Evolutionary conservation across 805 yeast genomes (phyloP).

Genomic region (Saturnispora kantuleensis): DNA sequence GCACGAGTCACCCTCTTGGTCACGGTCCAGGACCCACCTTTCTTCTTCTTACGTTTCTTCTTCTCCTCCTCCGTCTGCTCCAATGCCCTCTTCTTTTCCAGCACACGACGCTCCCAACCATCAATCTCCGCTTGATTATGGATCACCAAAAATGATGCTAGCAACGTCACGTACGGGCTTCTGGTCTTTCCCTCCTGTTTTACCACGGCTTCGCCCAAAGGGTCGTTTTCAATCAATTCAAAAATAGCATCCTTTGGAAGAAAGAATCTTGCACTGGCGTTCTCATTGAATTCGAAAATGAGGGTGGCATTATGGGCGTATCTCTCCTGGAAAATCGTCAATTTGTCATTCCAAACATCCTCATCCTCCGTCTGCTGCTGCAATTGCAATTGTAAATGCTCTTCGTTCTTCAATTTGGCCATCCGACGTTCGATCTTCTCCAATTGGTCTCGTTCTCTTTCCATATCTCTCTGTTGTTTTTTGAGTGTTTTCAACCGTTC

Average conservation of each 20-base stretch:
- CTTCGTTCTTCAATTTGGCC: constrained; percentile 12
- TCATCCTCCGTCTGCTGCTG: constrained; percentile 6
- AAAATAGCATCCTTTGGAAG: constrained; percentile 70
- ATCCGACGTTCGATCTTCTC: constrained; percentile 17
- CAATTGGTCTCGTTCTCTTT: constrained; percentile 16
- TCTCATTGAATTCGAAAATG: constrained; percentile 78
- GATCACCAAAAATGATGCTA: constrained; percentile 39
- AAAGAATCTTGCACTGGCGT: constrained; percentile 60
- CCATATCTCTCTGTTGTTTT: constrained; percentile 15
- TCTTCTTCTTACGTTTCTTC: constrained; percentile 14
- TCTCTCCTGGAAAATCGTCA: constrained; percentile 71
- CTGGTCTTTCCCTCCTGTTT: constrained; percentile 9
- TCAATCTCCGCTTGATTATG: constrained; percentile 43
- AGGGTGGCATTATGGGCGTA: constrained; percentile 61
- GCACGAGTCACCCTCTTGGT: constrained; percentile 22
- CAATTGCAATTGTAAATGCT: no score
- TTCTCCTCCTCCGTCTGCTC: constrained; percentile 19
- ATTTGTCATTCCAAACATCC: constrained; percentile 39
- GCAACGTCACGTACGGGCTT: constrained; percentile 29
- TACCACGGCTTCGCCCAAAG: constrained; percentile 14
- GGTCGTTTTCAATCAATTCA: constrained; percentile 39
- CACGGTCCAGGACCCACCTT: constrained; percentile 19
- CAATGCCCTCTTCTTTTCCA: constrained; percentile 21
- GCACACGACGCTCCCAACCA: constrained; percentile 30
- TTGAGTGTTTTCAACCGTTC: constrained; percentile 20